Conservation (phyloP, 2,329 filamentous ascomycete species). For the Huntiella omanensis region DNA sequence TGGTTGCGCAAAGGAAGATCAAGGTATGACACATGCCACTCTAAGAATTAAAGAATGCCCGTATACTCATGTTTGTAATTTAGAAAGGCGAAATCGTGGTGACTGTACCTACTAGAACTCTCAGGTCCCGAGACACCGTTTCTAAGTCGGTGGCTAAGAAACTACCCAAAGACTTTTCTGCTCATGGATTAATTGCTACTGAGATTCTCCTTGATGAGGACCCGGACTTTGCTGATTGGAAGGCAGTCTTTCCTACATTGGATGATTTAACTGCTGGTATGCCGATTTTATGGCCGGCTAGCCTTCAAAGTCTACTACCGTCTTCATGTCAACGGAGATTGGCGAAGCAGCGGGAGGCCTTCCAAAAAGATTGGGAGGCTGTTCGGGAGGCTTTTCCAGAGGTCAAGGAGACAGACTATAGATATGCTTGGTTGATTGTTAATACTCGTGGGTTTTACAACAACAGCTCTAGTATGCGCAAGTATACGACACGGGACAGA, state of each 20-base stretch:
- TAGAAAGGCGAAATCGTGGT: conserved; percentile 36
- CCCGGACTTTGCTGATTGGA: conserved; percentile 36
- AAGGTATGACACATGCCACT: conserved; percentile 27
- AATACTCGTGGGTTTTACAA: conserved; percentile 47
- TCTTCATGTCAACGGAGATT: conserved; percentile 26
- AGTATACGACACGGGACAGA: conserved; percentile 31
- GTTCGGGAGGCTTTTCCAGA: conserved; percentile 17
- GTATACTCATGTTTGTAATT: neutral
- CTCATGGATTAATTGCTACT: conserved; percentile 57
- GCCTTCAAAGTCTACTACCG: conserved; percentile 29
- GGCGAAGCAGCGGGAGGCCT: conserved; percentile 29
- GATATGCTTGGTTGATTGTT: conserved; percentile 39
- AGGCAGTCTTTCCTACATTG: conserved; percentile 44
- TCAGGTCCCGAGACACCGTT: conserved; percentile 46
- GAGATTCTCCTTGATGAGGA: conserved; percentile 26
- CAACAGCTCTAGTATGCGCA: conserved; percentile 25
- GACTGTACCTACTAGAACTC: conserved; percentile 40
- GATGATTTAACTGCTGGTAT: conserved; percentile 33
- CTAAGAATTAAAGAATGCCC: neutral
- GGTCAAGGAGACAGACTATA: conserved; percentile 23
- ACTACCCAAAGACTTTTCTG: conserved; percentile 34
- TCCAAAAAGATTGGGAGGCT: conserved; percentile 23
- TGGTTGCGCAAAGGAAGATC: conserved; percentile 49
- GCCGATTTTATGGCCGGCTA: conserved; percentile 29
- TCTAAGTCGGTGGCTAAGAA: conserved; percentile 30